Evolutionary conservation across 306 rosid genomes (phyloP).

Genomic region (Amphicarpaea edgeworthii): DNA sequence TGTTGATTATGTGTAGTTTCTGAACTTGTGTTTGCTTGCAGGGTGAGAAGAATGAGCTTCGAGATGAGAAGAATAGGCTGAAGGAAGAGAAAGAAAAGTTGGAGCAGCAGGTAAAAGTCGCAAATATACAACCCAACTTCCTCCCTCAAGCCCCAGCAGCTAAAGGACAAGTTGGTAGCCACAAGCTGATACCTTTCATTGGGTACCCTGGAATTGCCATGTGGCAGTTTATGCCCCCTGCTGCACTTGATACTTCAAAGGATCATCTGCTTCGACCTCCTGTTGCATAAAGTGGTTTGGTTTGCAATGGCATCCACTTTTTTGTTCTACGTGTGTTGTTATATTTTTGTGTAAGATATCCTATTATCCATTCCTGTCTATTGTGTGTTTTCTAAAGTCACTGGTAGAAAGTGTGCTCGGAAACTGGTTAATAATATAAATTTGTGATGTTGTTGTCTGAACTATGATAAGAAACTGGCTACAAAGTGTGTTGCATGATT

Average conservation of each 20-base stretch:
- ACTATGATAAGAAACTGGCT: constrained; percentile 36
- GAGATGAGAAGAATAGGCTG: constrained; percentile 91
- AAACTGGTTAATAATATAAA: constrained; percentile 38
- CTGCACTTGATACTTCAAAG: constrained; percentile 82
- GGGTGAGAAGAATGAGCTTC: constrained; percentile 96
- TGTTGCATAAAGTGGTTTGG: constrained; percentile 74
- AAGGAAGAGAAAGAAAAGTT: constrained; percentile 78
- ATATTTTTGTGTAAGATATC: constrained; percentile 34
- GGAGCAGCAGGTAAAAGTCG: constrained; percentile 62
- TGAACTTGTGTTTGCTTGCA: constrained; percentile 42
- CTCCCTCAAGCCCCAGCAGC: constrained; percentile 62
- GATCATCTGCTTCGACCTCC: constrained; percentile 96
- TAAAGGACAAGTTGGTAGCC: constrained; percentile 64
- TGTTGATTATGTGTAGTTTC: neutral
- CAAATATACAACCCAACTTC: constrained; percentile 62
- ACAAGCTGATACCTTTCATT: constrained; percentile 78
- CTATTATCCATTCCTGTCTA: constrained; percentile 32
- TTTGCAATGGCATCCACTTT: constrained; percentile 46
- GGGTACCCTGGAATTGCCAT: constrained; percentile 90
- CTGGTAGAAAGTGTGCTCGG: constrained; percentile 19
- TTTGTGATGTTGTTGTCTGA: constrained; percentile 35
- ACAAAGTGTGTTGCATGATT: constrained; percentile 21
- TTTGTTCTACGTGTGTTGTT: constrained; percentile 26
- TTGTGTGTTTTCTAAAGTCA: constrained; percentile 44
- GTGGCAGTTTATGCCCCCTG: constrained; percentile 95